These are phyloP conservation scores for Fusarium piperis DNA, from an alignment of 2,329 filamentous ascomycete genomes.

Conservation along the genomic window DNA sequence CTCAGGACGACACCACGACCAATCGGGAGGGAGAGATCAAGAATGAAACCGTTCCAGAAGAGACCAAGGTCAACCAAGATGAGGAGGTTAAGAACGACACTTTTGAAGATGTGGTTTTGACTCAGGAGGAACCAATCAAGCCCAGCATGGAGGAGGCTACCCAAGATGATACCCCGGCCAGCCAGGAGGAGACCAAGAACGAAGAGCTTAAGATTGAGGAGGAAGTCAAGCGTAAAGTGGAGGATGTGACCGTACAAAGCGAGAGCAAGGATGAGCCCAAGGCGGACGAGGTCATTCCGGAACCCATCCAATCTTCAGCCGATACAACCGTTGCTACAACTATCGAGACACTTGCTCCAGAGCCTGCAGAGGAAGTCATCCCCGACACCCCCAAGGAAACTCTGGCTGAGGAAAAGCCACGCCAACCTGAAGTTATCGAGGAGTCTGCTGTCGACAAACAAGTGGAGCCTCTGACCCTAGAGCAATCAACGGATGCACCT, in stretches of 20 bases:
- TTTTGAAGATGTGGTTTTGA: background rate
- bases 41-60: background rate
- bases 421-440: background rate
- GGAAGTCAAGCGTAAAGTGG: background rate
- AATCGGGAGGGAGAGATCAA: background rate
- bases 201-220: background rate
- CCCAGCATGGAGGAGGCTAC: background rate
- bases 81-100: background rate
- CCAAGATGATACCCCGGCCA: background rate
- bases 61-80: background rate
- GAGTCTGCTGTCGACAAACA: background rate
- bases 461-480: background rate
- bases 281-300: background rate
- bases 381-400: background rate
- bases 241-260: background rate
- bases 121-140: background rate
- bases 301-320: background rate
- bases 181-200: background rate
- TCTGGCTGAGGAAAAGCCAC: constrained; percentile 31
- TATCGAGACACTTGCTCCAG: background rate
- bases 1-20: background rate
- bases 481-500: background rate
- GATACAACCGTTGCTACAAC: background rate
- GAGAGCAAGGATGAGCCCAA: background rate
- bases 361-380: background rate